phyloP scores from a whole-genome alignment of 805 yeast genomes.

The Metschnikowia aberdeeniae region DNA sequence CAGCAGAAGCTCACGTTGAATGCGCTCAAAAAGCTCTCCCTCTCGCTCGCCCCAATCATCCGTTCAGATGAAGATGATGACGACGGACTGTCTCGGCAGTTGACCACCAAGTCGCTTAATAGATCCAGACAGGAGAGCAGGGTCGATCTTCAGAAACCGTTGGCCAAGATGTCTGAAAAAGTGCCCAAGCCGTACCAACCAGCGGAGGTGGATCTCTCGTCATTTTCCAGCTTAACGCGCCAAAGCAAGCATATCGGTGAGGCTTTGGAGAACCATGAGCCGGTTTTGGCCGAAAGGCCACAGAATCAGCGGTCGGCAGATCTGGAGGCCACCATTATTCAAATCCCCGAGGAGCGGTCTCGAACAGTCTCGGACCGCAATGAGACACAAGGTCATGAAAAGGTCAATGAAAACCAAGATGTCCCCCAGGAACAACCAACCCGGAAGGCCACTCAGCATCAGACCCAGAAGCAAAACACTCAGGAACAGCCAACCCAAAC shows the following conservation, averaged over 20 bases:
- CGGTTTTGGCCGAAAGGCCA: background rate
- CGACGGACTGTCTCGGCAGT: slow-evolving; percentile 11
- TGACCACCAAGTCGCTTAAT: slow-evolving; percentile 13
- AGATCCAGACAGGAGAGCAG: slow-evolving; percentile 3
- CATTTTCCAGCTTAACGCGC: slow-evolving; percentile 42
- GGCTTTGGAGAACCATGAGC: background rate
- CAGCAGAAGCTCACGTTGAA: slow-evolving; percentile 41
- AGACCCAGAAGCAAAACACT: background rate
- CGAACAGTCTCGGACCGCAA: too few relatives aligned
- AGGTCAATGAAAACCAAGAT: too few relatives aligned
- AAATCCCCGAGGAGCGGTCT: background rate
- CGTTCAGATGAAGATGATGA: slow-evolving; percentile 24
- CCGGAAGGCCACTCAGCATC: too few relatives aligned
- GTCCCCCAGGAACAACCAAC: background rate
- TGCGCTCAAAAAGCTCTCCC: slow-evolving; percentile 40
- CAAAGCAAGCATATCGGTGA: slow-evolving; percentile 23
- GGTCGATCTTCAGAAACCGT: background rate
- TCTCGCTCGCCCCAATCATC: slow-evolving; percentile 38
- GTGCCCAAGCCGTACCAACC: slow-evolving; percentile 38
- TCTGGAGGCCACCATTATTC: slow-evolving; percentile 4
- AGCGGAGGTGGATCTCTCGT: slow-evolving; percentile 42
- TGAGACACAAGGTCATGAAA: too few relatives aligned
- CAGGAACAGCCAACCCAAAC: background rate
- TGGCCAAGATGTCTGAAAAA: slow-evolving; percentile 3
- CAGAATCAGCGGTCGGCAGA: background rate